Conservation (phyloP, 768 basidiomycete species). For the Agaricus blazei region DNA sequence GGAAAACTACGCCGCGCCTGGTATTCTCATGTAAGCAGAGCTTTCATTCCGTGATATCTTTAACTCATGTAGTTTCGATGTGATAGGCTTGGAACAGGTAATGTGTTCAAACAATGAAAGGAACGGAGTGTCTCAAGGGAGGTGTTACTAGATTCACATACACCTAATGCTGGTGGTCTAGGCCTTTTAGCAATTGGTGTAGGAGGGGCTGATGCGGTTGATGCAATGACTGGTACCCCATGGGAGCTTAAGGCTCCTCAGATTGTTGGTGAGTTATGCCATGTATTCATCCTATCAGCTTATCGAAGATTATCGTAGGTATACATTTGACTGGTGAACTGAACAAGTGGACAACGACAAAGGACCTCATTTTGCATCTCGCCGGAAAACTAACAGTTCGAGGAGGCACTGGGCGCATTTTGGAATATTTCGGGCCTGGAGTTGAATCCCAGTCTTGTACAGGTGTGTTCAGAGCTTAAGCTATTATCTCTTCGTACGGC, state of each 20-base stretch:
- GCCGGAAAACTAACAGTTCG: conserved; percentile 92
- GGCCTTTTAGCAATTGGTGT: conserved; percentile 97
- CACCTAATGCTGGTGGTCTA: conserved; percentile 96
- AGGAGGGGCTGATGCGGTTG: conserved; percentile 98
- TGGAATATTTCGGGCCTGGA: conserved; percentile 96
- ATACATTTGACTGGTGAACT: conserved; percentile 85
- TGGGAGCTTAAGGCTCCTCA: conserved; percentile 96
- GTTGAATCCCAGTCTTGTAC: conserved; percentile 89
- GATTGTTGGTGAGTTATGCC: conserved; percentile 55
- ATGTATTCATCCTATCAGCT: not conserved
- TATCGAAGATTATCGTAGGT: conserved; percentile 36
- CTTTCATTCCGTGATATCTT: not conserved
- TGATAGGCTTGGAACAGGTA: conserved; percentile 77
- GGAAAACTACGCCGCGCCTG: conserved; percentile 95
- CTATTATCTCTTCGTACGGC: not conserved
- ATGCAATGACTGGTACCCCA: conserved; percentile 96
- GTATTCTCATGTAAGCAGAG: conserved; percentile 77
- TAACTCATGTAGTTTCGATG: not conserved
- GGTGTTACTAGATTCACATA: conserved; percentile 74
- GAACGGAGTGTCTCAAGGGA: not conserved
- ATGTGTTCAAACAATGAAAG: not conserved
- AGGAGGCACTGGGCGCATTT: conserved; percentile 92
- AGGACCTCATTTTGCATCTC: conserved; percentile 92
- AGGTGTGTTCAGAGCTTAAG: conserved; percentile 36
- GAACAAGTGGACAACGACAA: conserved; percentile 89